Evolutionary conservation across 75 land plant species (phyloP).

Genomic region (Sequoia sempervirens): DNA sequence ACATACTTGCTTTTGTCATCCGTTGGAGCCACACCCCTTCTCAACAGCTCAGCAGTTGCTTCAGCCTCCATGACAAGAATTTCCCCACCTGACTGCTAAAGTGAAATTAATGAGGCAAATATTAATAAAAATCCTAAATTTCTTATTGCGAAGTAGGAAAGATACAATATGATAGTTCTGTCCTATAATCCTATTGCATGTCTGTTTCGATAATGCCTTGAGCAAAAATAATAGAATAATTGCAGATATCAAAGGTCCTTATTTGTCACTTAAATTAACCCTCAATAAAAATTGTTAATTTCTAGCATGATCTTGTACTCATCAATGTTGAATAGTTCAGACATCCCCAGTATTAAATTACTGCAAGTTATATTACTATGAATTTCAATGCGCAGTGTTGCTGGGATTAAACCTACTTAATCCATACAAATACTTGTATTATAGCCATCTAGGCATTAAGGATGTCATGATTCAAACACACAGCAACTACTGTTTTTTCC

Average conservation of each 20-base stretch:
- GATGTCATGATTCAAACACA: background rate
- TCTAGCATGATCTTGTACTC: background rate
- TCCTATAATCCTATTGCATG: background rate
- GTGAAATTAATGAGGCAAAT: background rate
- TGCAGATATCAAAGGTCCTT: background rate
- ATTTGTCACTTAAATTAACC: background rate
- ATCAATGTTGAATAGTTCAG: background rate
- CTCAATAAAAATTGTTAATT: background rate
- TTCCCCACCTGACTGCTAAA: slow-evolving; percentile 55
- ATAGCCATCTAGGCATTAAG: background rate
- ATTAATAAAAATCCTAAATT: background rate
- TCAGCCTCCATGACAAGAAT: slow-evolving; percentile 88
- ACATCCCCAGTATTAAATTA: background rate
- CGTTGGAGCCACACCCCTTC: no score
- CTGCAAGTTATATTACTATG: background rate
- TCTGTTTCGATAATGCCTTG: background rate
- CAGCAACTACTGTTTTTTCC: background rate
- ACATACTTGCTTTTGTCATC: no score
- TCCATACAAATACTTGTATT: background rate
- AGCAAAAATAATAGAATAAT: background rate
- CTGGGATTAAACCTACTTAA: background rate
- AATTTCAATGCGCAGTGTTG: background rate
- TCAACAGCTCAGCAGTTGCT: slow-evolving; percentile 77
- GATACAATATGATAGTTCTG: background rate
- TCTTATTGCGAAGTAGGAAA: background rate